Evolutionary conservation across 2,329 filamentous ascomycete species (phyloP), one percentile per base, ranked within the genome.

Genomic region (Trichoderma lentiforme): DNA sequence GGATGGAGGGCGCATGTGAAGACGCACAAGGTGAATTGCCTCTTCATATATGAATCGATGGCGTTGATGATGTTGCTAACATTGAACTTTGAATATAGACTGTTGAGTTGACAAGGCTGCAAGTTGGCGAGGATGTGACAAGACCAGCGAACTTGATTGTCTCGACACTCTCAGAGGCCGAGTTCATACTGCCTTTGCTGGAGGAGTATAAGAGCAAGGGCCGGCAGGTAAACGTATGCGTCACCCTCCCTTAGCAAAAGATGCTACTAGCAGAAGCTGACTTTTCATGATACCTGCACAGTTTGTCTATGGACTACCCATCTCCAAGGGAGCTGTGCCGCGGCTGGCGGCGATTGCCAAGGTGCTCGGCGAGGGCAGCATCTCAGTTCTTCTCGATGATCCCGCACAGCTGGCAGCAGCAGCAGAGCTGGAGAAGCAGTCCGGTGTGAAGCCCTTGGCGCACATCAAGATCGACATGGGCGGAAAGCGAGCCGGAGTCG

Each of bases 1-100:
- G 86, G 86, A 7, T 95, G 93, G 83, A 85, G 93, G 72, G 90
- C 91, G 1, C 93, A 96, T 79, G 89, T 95, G 73, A 96, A 96
- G 82, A 94, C 92, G 26, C 93, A 96, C 80, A 96, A 96, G 84
- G 91, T 91, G 81, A 70, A 18, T 8, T 32, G 18, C 21, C 24
- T 21, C 1, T 21, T 30, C 14, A 21, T 6, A 1, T 12, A 21
- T 15, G 34, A 15, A 36, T 15, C 3, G 14, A 15, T 3, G 5
- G 11, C 1, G 26, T n/a, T 26, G 28, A 53, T 56, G 39, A 26
- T 28, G 26, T 34, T 28, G 53, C 70, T 74, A 32, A 79, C 75
- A 24, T 47, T n/a, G 12, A 43, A 36, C 2, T 7, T 65, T 18
- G 21, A 18, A 30, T 24, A 28, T 56, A 92, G 90, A 94, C 92